Evolutionary conservation across 805 yeast species (phyloP), one percentile per base, ranked within the genome.

Genomic region (Candida maltosa): DNA sequence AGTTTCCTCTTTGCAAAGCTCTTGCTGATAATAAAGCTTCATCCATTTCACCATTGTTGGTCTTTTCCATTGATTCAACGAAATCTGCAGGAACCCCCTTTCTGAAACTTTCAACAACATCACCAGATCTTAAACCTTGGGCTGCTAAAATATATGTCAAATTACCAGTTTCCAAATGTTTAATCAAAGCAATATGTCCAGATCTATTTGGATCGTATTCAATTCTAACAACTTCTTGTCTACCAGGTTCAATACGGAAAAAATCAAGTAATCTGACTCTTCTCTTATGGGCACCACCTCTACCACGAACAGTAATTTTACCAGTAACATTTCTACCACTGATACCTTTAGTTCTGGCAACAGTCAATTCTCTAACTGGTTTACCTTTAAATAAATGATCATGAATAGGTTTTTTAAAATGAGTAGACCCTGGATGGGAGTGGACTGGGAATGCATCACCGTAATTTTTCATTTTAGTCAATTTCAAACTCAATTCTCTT

Each of bases 121-220:
- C 98, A 32, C 97, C 98, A 2, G 82, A 85, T 65, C 97, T 79
- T 55, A 91, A 67, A 9, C 97, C 98, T 43, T 87, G 91, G 38
- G 93, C 78, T 0, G 98, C 97, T 38, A 88, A 65, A 39, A 93
- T 86, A 58, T 93, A 93, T 8, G 91, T 74, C 41, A 80, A 62
- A 45, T 76, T 70, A 4, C 76, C 78, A 0, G 88, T 73, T 22
- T 65, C 73, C 32, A 69, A 60, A 59, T 83, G 83, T 58, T 82
- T 74, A 32, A 91, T 53, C 41, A 93, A 65, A 1, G 98, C 98
- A 57, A 93, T 83, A 62, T 93, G 98, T 5, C 93, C 83, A 3
- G 94, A 76, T 69, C 98, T 78, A 51, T 85, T 85, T 32, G 98
- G 98, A 62, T 93, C 98, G 55, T 87, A 87, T 61, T 93, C 98